These are phyloP conservation scores for Salix brachista DNA, from an alignment of 345 rosid genomes.

Conservation along the genomic window DNA sequence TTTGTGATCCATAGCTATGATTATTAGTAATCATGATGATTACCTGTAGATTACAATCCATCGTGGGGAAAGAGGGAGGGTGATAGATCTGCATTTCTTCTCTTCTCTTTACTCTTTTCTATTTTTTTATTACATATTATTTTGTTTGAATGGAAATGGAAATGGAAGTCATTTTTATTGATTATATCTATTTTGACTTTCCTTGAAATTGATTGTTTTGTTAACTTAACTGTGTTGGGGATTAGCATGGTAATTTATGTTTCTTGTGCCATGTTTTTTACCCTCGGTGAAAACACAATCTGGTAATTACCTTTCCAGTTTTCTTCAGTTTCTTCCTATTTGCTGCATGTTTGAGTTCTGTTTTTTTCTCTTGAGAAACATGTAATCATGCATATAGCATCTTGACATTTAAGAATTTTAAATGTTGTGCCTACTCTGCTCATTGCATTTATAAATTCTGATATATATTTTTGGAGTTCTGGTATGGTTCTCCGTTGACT, in stretches of 20 bases:
- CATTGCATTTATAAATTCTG: background rate
- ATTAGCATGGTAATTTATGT: background rate
- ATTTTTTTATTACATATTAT: too few species aligned
- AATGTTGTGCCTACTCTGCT: background rate
- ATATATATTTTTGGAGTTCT: background rate
- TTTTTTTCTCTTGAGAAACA: background rate
- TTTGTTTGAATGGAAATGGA: background rate
- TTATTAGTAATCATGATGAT: background rate
- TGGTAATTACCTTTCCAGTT: background rate
- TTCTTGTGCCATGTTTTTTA: background rate
- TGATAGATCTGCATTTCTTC: background rate
- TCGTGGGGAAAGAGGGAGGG: background rate
- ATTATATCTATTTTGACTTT: background rate
- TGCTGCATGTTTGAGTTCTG: background rate
- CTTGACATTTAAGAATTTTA: background rate
- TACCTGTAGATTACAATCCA: background rate
- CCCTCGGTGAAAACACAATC: background rate
- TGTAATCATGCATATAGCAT: background rate
- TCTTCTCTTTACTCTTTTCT: too few species aligned
- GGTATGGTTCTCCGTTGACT: too few species aligned
- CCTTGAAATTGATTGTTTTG: background rate
- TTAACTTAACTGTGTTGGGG: too few species aligned
- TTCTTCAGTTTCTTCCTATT: background rate
- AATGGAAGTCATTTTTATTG: background rate
- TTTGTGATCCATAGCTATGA: background rate